Evolutionary conservation across 345 rosid genomes (phyloP), one percentile per base, ranked within the genome.

Genomic region (Eucalyptus regnans): DNA sequence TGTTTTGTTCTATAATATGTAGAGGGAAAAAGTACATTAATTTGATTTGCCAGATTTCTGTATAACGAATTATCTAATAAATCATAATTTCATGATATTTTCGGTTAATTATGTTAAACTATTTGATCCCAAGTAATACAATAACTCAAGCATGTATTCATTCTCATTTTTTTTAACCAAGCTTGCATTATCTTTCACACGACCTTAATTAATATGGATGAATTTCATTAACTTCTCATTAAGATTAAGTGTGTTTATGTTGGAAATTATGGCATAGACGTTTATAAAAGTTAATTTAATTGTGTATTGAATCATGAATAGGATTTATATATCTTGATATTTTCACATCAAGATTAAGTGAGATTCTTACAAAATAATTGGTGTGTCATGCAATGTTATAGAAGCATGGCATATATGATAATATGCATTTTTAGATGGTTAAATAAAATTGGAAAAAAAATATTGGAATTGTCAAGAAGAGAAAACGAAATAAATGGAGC

Each of bases 101-200:
- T 31, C 4, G 2, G 79, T 66, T 66, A 66, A 31, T 66, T 66
- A 66, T 66, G 37, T 66, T 15, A 8, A 31, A 66, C 37, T 15
- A n/a, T 64, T 64, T 66, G 79, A 66, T 31, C 23, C 22, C 79
- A 31, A 14, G 41, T 1, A n/a, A 15, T 7, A 29, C 33, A 6
- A 13, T 62, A 29, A 62, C 37, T 62, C 18, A 1, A 64, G 76
- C 76, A 64, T 13, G 33, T 64, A 64, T n/a, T 29, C 37, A n/a
- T 64, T 7, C 4, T 64, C n/a, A 6, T 14, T 29, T 64, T 12
- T 25, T 62, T 64, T 2, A n/a, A 29, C 7, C 3, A 0, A 13
- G 71, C 5, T n/a, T n/a, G 37, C 37, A n/a, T 64, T 7, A 15
- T n/a, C 31, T 3, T n/a, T 64, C 37, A 2, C 37, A 13, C 2